phyloP scores from a whole-genome alignment of 352 stramenopile genomes.

The Phytophthora sp. region DNA sequence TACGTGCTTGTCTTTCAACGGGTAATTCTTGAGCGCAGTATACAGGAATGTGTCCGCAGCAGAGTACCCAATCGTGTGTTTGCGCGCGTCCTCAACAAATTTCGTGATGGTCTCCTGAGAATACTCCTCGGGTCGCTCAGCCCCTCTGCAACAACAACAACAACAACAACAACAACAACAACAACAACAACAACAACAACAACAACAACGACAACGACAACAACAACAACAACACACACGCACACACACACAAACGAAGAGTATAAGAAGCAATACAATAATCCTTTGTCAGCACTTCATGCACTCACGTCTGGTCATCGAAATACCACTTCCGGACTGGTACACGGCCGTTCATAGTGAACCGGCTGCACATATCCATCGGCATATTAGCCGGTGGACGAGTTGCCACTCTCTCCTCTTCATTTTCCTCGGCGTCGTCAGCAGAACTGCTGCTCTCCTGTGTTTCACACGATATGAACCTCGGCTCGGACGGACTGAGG shows the following conservation, averaged over 20 bases:
- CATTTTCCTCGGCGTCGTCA: not conserved
- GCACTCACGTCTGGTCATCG: conserved; percentile 44
- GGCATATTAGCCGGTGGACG: conserved; percentile 39
- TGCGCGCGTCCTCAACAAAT: conserved; percentile 1
- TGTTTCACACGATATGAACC: conserved; percentile 22
- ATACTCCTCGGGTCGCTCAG: too few relatives aligned
- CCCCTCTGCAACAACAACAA: too few relatives aligned
- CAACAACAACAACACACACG: too few relatives aligned
- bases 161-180: too few relatives aligned
- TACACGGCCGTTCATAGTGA: conserved; percentile 40
- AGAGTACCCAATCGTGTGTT: conserved; percentile 31
- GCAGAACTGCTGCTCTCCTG: not conserved
- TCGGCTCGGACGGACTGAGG: conserved; percentile 34
- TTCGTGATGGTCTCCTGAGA: not conserved
- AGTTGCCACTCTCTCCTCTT: conserved; percentile 5
- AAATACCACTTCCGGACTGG: conserved; percentile 55
- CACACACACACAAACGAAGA: too few relatives aligned
- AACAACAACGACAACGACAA: too few relatives aligned
- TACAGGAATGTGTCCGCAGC: conserved; percentile 32
- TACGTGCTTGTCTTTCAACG: conserved; percentile 39
- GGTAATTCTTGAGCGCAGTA: conserved; percentile 29
- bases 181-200: too few relatives aligned
- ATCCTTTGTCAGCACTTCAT: too few relatives aligned
- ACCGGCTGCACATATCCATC: conserved; percentile 31
- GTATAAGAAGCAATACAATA: too few relatives aligned